Evolutionary conservation across 1,284 basidiomycete species (phyloP).

Genomic region (Neonothopanus nambi): DNA sequence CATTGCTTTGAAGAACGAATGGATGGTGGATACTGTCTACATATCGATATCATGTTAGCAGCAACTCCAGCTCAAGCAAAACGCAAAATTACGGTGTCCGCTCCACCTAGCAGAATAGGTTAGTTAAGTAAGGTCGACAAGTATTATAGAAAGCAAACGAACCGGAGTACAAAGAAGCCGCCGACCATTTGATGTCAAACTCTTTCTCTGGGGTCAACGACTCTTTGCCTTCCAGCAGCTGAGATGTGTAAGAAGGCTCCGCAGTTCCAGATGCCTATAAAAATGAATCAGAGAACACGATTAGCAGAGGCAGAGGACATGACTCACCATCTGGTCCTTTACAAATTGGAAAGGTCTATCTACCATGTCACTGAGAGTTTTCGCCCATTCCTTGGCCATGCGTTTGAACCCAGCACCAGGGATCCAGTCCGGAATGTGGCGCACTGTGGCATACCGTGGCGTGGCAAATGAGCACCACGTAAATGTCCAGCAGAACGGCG

Average conservation of each 20-base stretch:
- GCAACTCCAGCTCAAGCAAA: too few species aligned
- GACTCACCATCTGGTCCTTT: conserved; percentile 22
- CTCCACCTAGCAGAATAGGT: conserved; percentile 11
- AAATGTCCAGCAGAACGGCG: neutral
- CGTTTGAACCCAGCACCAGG: conserved; percentile 25
- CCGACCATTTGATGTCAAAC: conserved; percentile 24
- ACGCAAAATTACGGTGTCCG: conserved; percentile 17
- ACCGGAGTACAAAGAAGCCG: conserved; percentile 23
- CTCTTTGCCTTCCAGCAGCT: conserved; percentile 16
- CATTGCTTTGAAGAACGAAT: conserved; percentile 28
- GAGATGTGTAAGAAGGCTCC: conserved; percentile 19
- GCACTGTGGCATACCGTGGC: conserved; percentile 15
- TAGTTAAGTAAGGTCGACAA: neutral
- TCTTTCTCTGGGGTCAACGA: conserved; percentile 17
- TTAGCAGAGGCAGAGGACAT: neutral
- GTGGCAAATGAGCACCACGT: neutral
- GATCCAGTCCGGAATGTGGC: conserved; percentile 26
- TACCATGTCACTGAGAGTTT: conserved; percentile 18
- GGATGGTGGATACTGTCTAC: conserved; percentile 15
- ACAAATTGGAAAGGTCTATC: conserved; percentile 21
- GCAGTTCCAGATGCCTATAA: conserved; percentile 20
- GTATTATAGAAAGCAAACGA: conserved; percentile 3
- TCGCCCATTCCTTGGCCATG: conserved; percentile 17
- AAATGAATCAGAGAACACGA: neutral
- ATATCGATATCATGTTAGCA: neutral